Base-by-base conservation (phyloP, 208 protist genomes). In the Trypanosoma cruzi region DNA sequence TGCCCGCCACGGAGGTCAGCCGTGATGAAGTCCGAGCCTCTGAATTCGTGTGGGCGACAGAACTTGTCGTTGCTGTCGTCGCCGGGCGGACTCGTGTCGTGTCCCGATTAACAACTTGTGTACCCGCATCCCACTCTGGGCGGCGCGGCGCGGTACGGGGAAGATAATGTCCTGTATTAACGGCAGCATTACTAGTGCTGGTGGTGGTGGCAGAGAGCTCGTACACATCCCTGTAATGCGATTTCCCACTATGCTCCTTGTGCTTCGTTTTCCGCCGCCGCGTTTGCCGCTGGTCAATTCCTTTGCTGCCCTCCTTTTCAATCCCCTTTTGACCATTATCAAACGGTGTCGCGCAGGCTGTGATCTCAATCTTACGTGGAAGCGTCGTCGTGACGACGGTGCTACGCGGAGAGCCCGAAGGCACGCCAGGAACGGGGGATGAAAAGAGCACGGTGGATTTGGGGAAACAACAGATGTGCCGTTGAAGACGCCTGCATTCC, bases 341-440 rank as follows among this genome's bases (percentile, higher is more conserved):
- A 57, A 57, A 57, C 29, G 48, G 46, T 34, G 56, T 40, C 22
- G 58, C 62, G 0, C 42, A 59, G 52, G 72, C 73, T 14, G 55
- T 48, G 44, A 90, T 68, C 62, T 88, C 78, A 10, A 93, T 70
- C 4, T 54, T 71, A 8, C 58, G 73, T 31, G 84, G 87, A 44
- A 93, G 70, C 56, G 85, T 58, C 8, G 84, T 90, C 5, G 84
- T 93, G 22, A 93, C 87, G 11, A 93, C 73, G 37, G 70, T 80
- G 69, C 75, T 82, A n/a, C 78, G 66, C 54, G 59, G 40, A 0
- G 40, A 16, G 7, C 16, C 22, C 1, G 54, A 62, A 54, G n/a
- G 5, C 37, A 7, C 22, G n/a, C 8, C 14, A 44, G n/a, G 36
- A 52, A 24, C 28, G 13, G n/a, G 31, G 24, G 57, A 22, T 69